Percentiles rank a stretch among this genome's conserved stretches.
These are phyloP conservation scores for Pelargonium myrrhifolium DNA, from an alignment of 441 rosid genomes.

Conservation along the genomic window DNA sequence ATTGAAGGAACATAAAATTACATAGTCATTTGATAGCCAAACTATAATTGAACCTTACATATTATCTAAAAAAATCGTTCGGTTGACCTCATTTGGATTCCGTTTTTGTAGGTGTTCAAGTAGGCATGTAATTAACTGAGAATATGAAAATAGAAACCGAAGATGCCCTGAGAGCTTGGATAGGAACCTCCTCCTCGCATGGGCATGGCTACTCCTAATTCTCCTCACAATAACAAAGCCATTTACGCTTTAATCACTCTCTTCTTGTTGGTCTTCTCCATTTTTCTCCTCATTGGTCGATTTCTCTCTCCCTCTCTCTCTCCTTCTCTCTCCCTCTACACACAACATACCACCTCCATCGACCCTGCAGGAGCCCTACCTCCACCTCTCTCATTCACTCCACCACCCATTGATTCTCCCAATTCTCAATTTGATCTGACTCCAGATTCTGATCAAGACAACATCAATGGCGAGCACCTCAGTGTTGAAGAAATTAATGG, in stretches of 20 bases:
- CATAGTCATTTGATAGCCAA: no score
- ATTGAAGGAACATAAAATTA: no score
- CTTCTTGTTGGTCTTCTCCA: conserved; percentile 36
- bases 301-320: conserved; percentile 52
- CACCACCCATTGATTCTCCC: background rate
- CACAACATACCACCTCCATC: conserved; percentile 10
- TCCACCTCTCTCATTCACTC: background rate
- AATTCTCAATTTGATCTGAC: conserved; percentile 7
- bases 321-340: conserved; percentile 39
- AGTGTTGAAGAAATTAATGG: conserved; percentile 1
- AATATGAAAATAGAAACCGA: no score
- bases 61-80: no score
- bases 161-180: background rate
- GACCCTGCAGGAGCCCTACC: no score
- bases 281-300: conserved; percentile 43
- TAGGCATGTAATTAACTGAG: no score
- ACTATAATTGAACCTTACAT: no score
- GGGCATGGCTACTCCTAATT: conserved; percentile 33
- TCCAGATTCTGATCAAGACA: no score
- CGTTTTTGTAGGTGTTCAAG: no score
- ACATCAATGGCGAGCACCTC: background rate
- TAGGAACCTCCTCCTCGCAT: conserved; percentile 22
- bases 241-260: conserved; percentile 28
- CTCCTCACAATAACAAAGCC: conserved; percentile 19
- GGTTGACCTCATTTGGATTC: no score